phyloP scores from a whole-genome alignment of 768 basidiomycete species.

The Tephrocybe sp. region DNA sequence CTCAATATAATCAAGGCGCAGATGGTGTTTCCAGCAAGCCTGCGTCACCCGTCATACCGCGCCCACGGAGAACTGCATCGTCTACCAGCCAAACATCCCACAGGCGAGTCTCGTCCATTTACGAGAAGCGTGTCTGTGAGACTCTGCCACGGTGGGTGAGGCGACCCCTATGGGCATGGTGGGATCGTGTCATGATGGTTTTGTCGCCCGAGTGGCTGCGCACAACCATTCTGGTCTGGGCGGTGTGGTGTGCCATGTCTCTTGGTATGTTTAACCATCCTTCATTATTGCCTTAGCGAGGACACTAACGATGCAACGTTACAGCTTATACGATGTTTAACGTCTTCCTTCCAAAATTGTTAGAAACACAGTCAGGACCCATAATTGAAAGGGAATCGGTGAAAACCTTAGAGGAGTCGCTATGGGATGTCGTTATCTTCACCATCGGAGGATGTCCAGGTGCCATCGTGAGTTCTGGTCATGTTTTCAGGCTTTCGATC shows the following conservation, averaged over 20 bases:
- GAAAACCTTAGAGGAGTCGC: constrained; percentile 54
- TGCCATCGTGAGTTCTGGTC: constrained; percentile 56
- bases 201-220: constrained; percentile 71
- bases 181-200: constrained; percentile 65
- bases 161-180: constrained; percentile 65
- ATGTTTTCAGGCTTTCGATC: constrained; percentile 1
- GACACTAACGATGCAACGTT: constrained; percentile 6
- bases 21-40: constrained; percentile 7
- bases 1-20: neutral
- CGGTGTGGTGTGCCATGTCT: constrained; percentile 70
- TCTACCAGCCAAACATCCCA: neutral
- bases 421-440: constrained; percentile 88
- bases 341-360: constrained; percentile 81
- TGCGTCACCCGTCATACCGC: constrained; percentile 3
- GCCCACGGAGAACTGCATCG: neutral
- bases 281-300: neutral
- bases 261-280: constrained; percentile 49
- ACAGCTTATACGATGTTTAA: constrained; percentile 90
- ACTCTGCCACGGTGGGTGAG: constrained; percentile 52
- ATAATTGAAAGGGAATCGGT: constrained; percentile 21
- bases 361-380: constrained; percentile 68
- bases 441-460: constrained; percentile 85
- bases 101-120: constrained; percentile 38
- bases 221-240: constrained; percentile 81
- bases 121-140: constrained; percentile 42